phyloP scores from a whole-genome alignment of 139 green algal genomes.

The Gonium pectorale region DNA sequence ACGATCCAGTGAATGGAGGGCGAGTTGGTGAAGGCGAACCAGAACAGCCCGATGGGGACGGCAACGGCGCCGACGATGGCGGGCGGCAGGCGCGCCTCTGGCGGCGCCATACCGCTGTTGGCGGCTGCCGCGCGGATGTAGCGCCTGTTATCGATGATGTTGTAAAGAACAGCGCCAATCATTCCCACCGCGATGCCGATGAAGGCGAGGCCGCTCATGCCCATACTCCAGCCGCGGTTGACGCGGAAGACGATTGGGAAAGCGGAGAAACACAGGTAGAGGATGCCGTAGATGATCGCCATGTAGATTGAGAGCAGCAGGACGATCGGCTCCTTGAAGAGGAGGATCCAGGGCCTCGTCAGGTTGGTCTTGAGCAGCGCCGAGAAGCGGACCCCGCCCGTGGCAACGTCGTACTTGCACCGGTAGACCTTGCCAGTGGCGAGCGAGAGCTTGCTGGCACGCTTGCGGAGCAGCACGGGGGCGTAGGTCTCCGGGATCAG shows the following conservation, averaged over 20 bases:
- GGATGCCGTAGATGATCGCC: slow-evolving; percentile 34
- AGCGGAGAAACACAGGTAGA: slow-evolving; percentile 32
- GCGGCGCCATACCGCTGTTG: background rate
- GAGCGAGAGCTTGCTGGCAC: background rate
- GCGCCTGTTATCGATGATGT: slow-evolving; percentile 29
- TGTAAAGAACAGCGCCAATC: slow-evolving; percentile 14
- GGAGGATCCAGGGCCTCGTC: slow-evolving; percentile 12
- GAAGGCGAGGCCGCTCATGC: slow-evolving; percentile 23
- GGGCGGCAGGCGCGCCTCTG: slow-evolving; percentile 35
- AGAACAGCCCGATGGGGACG: slow-evolving; percentile 30
- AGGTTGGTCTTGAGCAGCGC: slow-evolving; percentile 20
- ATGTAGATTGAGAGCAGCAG: slow-evolving; percentile 23
- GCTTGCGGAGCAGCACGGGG: slow-evolving; percentile 27
- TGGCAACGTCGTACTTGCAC: slow-evolving; percentile 17
- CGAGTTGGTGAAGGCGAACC: slow-evolving; percentile 35
- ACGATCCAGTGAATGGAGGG: slow-evolving; percentile 21
- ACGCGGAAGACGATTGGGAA: slow-evolving; percentile 34
- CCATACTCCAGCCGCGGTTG: background rate
- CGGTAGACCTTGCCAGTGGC: slow-evolving; percentile 6
- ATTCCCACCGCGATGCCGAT: slow-evolving; percentile 26
- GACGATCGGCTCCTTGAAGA: slow-evolving; percentile 41
- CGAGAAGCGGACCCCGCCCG: background rate
- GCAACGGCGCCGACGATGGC: slow-evolving; percentile 5
- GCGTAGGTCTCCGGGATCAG: slow-evolving; percentile 34
- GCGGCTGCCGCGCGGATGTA: background rate